Base-by-base conservation (phyloP, 352 stramenopile genomes). In the Pythium rhizo-oryzae region DNA sequence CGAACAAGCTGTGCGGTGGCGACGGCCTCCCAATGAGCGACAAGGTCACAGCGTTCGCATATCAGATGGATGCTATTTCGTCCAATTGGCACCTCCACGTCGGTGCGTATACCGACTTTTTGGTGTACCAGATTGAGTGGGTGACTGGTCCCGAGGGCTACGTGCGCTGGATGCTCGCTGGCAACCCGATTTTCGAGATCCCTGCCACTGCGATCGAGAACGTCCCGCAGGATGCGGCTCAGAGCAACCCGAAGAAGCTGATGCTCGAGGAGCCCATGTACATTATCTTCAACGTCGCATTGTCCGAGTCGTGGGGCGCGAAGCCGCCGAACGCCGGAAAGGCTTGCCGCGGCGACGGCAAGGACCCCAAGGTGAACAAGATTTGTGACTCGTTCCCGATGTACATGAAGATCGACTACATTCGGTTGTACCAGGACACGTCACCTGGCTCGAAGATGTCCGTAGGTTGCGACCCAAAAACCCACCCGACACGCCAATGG, bases 201-300 rank as follows among this genome's bases (percentile, higher is more conserved):
- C 74, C 85, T 7, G 81, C 89, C 0, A 61, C 80, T 11, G 80
- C 79, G 24, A 71, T 98, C 21, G 54, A 62, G 11, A 80, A 77
- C 41, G 71, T 74, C 0, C 81, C 82, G 11, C 84, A 93, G 50
- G 78, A 93, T 46, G 53, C 49, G 0, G 49, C 55, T 0, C 76
- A 85, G 53, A 82, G 53, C 64, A 96, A 79, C 87, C 91, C 83
- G 63, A 87, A 76, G 76, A 97, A 82, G 74, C 89, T 91, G 64
- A 98, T 99, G 82, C 85, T 98, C 28, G 85, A 96, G 33, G 96
- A 99, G 71, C 96, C 96, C 0, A 92, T 97, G 81, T 98, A 98
- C 65, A 71, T 99, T 60, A 89, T 99, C 55, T 87, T 99, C 61
- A 99, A 99, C 77, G 97, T 97, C 24, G 96, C 96, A 8, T 81